Evolutionary conservation across 1,139 yeast species (phyloP).

Genomic region (Protomyces arabidopsidicola): DNA sequence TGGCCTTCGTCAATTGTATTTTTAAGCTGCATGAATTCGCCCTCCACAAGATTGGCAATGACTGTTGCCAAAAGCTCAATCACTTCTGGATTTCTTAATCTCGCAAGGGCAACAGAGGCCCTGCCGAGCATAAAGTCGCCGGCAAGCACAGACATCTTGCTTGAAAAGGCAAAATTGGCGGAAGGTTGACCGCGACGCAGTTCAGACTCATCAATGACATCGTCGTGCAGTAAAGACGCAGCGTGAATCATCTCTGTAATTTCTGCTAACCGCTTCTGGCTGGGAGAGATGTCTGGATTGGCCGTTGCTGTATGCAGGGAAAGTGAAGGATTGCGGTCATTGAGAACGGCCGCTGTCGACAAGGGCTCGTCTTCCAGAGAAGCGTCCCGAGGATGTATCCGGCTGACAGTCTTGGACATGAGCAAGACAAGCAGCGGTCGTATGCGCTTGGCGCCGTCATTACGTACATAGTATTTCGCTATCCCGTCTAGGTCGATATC

Average conservation of each 20-base stretch:
- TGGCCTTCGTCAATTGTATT: slow-evolving; percentile 61
- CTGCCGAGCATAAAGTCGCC: slow-evolving; percentile 94
- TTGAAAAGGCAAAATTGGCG: slow-evolving; percentile 89
- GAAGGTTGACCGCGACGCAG: slow-evolving; percentile 85
- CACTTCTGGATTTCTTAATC: slow-evolving; percentile 93
- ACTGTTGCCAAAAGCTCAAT: slow-evolving; percentile 91
- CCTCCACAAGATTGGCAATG: slow-evolving; percentile 94
- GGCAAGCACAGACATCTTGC: slow-evolving; percentile 95
- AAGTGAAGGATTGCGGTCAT: slow-evolving; percentile 71
- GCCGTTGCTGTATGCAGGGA: slow-evolving; percentile 39
- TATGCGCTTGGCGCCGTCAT: slow-evolving; percentile 84
- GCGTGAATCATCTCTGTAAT: slow-evolving; percentile 98
- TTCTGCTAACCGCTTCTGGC: slow-evolving; percentile 91
- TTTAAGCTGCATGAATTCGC: slow-evolving; percentile 96
- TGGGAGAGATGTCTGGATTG: slow-evolving; percentile 64
- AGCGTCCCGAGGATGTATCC: slow-evolving; percentile 46
- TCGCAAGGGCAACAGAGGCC: slow-evolving; percentile 91
- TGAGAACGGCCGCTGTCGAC: slow-evolving; percentile 75
- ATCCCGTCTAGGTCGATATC: slow-evolving; percentile 89
- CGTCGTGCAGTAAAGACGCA: slow-evolving; percentile 93
- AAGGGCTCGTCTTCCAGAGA: slow-evolving; percentile 44
- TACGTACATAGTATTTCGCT: slow-evolving; percentile 87
- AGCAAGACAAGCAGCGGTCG: slow-evolving; percentile 84
- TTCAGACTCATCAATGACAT: slow-evolving; percentile 90
- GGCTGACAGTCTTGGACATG: slow-evolving; percentile 72